Base-by-base conservation (phyloP, 176 grass and related monocot genomes). In the Carex scoparia region DNA sequence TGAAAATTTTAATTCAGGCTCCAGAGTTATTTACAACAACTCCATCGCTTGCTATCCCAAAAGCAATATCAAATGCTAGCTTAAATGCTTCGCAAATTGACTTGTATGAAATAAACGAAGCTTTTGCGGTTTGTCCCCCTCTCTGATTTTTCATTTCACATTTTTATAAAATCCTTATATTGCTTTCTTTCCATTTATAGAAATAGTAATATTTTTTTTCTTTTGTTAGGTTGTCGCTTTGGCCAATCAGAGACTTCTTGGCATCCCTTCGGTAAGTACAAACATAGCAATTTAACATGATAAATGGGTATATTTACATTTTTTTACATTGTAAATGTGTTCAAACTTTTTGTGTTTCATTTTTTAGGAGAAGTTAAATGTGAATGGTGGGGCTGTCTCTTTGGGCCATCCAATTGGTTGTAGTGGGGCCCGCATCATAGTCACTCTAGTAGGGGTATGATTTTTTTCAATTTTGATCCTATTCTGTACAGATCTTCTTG, bases 71-170 rank as follows among this genome's bases (percentile, higher is more conserved):
- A 74, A 90, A 87, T 89, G 85, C 95, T 1, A 85, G 88, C 57
- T 92, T 98, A 74, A 88, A 93, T 80, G 82, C 87, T 85, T 93
- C 95, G 9, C 86, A 98, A 84, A 89, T 98, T 60, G 88, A 98
- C 87, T 95, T 92, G 76, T 98, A 92, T 81, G 95, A 95, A 85
- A 95, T 98, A 85, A 98, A 98, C 55, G 95, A 98, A 84, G 95
- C 95, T 56, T 98, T 98, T 38, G 85, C 93, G 13, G 95, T 98
- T 87, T 78, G 87, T 23, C 84, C 81, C 30, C 42, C 62, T 83
- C 31, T 42, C 35, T 4, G 1, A 38, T 35, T 59, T 59, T 64
- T 10, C 56, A 55, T 75, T 84, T 88, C 35, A 55, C 23, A 7
- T 65, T 75, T 69, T 69, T 71, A 30, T 27, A 75, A 68, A 75